Evolutionary conservation across 2,329 filamentous ascomycete genomes (phyloP), one percentile per base, ranked within the genome.

Genomic region (Graphiopsis chlorocephala): DNA sequence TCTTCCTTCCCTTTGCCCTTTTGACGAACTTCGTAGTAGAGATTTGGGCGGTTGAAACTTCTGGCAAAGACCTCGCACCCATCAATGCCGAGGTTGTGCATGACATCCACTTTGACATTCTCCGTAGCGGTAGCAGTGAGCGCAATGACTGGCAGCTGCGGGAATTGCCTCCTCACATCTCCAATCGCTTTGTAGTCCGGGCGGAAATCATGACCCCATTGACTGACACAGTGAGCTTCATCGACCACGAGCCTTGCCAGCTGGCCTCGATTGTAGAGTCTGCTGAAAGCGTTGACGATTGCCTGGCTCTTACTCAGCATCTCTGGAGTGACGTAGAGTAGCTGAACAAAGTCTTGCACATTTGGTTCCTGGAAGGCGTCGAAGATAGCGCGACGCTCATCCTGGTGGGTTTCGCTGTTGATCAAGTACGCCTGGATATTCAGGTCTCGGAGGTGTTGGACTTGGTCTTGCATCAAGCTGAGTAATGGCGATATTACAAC

Each of bases 201-300:
- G 53, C 96, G 88, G 75, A 99, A 99, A 76, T 99, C 95, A 71
- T 99, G 95, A 0, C 95, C 95, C 95, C 95, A 99, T 81, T 99
- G 93, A 77, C 95, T 98, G 28, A 99, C 94, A 77, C 95, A 99
- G 76, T 99, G 95, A n/a, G 95, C 95, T 79, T 99, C 96, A 71
- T 99, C 95, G 68, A 99, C 96, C 61, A 99, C 95, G 57, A 99
- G 87, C 28, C 95, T 88, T 17, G 96, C 94, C 61, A 99, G 86
- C 71, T 89, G 91, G 3, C 84, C 81, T 59, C 87, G 87, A 15
- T 78, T 77, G 75, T 97, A 85, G n/a, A 99, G 82, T 2, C 81
- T 82, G 60, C 86, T 79, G 68, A 99, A 83, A 2, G 83, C 85
- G 60, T 82, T 84, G 65, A 88, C 80, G 76, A 98, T 90, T 2